Evolutionary conservation across 2,329 filamentous ascomycete species (phyloP).

Genomic region (Paramyrothecium roridum): DNA sequence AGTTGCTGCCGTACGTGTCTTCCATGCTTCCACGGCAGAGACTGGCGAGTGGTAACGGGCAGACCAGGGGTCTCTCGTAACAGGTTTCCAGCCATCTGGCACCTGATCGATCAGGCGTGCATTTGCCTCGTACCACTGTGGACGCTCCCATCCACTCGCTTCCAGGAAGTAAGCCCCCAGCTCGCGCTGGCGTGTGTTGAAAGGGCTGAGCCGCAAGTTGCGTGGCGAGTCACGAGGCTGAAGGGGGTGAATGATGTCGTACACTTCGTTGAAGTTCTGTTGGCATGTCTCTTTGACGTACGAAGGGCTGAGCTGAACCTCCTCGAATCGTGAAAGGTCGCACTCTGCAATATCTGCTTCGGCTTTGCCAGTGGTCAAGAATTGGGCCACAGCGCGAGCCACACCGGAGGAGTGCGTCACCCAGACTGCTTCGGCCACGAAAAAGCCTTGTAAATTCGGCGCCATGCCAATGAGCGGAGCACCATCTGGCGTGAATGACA

Average conservation of each 20-base stretch:
- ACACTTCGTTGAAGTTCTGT: slow-evolving; percentile 62
- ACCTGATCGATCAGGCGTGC: slow-evolving; percentile 45
- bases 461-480: slow-evolving; percentile 57
- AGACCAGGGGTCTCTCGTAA: slow-evolving; percentile 58
- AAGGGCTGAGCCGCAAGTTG: slow-evolving; percentile 56
- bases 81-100: slow-evolving; percentile 51
- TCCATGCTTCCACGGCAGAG: slow-evolving; percentile 60
- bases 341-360: slow-evolving; percentile 56
- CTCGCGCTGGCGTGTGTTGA: slow-evolving; percentile 50
- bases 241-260: slow-evolving; percentile 61
- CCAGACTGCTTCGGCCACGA: slow-evolving; percentile 64
- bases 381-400: slow-evolving; percentile 56
- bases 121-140: slow-evolving; percentile 60
- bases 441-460: slow-evolving; percentile 58
- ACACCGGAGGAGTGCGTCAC: slow-evolving; percentile 64
- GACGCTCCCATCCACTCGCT: slow-evolving; percentile 58
- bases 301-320: slow-evolving; percentile 51
- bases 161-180: slow-evolving; percentile 60
- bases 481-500: slow-evolving; percentile 64
- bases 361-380: slow-evolving; percentile 54
- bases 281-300: slow-evolving; percentile 58
- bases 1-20: slow-evolving; percentile 58
- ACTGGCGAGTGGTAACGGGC: slow-evolving; percentile 55
- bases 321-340: slow-evolving; percentile 58
- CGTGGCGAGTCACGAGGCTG: slow-evolving; percentile 56